Percentiles rank a stretch among this genome's conserved stretches.
These are phyloP conservation scores for Tolypocladium paradoxum DNA, from an alignment of 2,329 filamentous ascomycete genomes.

Conservation along the genomic window DNA sequence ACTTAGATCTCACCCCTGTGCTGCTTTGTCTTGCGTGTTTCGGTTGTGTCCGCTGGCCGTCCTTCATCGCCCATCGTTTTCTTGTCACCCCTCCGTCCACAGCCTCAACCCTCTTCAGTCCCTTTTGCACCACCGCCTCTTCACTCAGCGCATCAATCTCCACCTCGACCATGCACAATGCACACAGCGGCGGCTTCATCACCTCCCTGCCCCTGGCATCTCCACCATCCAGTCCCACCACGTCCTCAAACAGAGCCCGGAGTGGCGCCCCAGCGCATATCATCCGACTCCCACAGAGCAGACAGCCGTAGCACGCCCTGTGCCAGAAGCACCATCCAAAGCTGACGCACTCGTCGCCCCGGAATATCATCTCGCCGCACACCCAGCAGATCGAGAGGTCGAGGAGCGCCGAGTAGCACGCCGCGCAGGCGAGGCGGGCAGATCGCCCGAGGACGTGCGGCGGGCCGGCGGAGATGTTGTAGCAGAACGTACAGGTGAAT, in stretches of 20 bases:
- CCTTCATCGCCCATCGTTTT: conserved; percentile 24
- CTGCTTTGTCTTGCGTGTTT: conserved; percentile 1
- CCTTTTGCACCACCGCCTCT: conserved; percentile 25
- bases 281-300: conserved; percentile 35
- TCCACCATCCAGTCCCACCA: background rate
- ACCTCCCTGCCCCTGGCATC: conserved; percentile 27
- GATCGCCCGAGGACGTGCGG: conserved; percentile 33
- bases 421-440: conserved; percentile 35
- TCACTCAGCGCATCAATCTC: conserved; percentile 24
- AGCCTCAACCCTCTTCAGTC: conserved; percentile 30
- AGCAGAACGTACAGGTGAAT: conserved; percentile 49
- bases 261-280: conserved; percentile 24
- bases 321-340: conserved; percentile 55
- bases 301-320: conserved; percentile 42
- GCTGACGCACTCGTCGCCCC: conserved; percentile 43
- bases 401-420: conserved; percentile 36
- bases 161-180: conserved; percentile 29
- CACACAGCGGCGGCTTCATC: conserved; percentile 36
- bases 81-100: conserved; percentile 36
- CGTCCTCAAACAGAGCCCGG: conserved; percentile 20
- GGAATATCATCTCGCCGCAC: conserved; percentile 43
- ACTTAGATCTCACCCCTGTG: background rate
- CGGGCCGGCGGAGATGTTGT: conserved; percentile 24
- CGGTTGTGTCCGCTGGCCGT: conserved; percentile 16
- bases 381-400: conserved; percentile 47